Conservation (phyloP, 2,329 filamentous ascomycete species). For the Achaetomium macrosporum region DNA sequence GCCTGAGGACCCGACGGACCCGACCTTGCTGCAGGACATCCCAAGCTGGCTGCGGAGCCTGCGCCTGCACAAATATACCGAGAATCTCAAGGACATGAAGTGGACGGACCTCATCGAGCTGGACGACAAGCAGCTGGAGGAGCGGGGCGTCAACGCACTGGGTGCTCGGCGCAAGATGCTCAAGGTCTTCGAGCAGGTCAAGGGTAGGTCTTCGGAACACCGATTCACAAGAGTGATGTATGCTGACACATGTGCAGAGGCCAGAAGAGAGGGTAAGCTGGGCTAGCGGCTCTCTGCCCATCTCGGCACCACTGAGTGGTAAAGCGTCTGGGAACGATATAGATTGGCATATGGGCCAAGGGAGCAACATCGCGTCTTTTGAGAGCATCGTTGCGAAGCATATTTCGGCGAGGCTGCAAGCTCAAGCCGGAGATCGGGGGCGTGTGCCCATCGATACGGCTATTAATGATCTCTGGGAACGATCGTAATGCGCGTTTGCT, state of each 20-base stretch:
- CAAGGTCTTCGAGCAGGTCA: slow-evolving; percentile 98
- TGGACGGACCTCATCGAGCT: slow-evolving; percentile 91
- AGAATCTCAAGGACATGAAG: slow-evolving; percentile 94
- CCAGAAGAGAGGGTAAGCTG: slow-evolving; percentile 68
- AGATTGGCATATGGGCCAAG: not conserved
- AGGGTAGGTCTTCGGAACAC: slow-evolving; percentile 45
- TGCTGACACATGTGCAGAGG: slow-evolving; percentile 44
- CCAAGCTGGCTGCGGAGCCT: slow-evolving; percentile 92
- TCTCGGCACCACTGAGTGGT: not conserved
- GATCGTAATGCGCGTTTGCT: not conserved
- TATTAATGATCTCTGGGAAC: too few species aligned
- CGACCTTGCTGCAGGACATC: slow-evolving; percentile 84
- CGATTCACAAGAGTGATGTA: not conserved
- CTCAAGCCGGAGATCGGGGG: not conserved
- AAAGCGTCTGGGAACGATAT: not conserved
- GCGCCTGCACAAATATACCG: slow-evolving; percentile 96
- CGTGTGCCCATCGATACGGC: not conserved
- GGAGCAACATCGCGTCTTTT: slow-evolving; percentile 4
- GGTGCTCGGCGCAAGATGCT: slow-evolving; percentile 96
- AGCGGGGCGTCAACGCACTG: slow-evolving; percentile 87
- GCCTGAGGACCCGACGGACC: slow-evolving; percentile 94
- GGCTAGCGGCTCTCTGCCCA: slow-evolving; percentile 29
- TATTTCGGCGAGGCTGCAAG: not conserved
- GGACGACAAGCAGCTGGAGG: slow-evolving; percentile 88
- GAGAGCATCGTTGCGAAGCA: slow-evolving; percentile 9